phyloP scores from a whole-genome alignment of 352 stramenopile genomes.

The Hyphochytrium catenoides region DNA sequence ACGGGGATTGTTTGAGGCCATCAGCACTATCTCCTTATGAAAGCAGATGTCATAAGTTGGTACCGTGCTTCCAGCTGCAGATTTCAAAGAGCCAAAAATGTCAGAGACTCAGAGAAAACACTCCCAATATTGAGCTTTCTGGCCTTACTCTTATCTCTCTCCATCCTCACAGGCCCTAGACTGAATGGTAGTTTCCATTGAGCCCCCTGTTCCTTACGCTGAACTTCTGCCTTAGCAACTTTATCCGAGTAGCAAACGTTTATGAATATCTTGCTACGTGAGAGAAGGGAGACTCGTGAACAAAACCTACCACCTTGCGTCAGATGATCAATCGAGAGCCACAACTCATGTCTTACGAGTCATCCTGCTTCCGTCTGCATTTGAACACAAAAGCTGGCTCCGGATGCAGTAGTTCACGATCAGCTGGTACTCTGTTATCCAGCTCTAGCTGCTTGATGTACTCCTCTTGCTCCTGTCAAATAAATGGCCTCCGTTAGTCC shows the following conservation, averaged over 20 bases:
- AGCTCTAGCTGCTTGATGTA: constrained; percentile 66
- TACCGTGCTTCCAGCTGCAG: constrained; percentile 16
- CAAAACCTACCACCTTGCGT: too few relatives aligned
- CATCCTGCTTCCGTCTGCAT: constrained; percentile 17
- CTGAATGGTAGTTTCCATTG: constrained; percentile 74
- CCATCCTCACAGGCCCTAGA: constrained; percentile 59
- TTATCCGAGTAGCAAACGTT: constrained; percentile 71
- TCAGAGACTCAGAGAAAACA: constrained; percentile 1
- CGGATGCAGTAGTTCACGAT: constrained; percentile 63
- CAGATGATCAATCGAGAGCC: too few relatives aligned
- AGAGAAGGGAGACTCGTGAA: too few relatives aligned
- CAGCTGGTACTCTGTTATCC: constrained; percentile 54
- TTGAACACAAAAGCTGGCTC: constrained; percentile 73
- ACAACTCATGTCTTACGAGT: too few relatives aligned
- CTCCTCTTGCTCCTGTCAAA: constrained; percentile 43
- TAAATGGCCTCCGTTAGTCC: too few relatives aligned
- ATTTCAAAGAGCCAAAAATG: not conserved
- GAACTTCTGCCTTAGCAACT: constrained; percentile 19
- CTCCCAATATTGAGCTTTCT: not conserved
- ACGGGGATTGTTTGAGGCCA: constrained; percentile 19
- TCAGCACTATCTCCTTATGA: constrained; percentile 50
- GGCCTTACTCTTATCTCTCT: constrained; percentile 51
- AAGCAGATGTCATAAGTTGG: constrained; percentile 76
- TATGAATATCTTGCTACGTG: constrained; percentile 60
- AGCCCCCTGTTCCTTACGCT: constrained; percentile 12